phyloP scores from a whole-genome alignment of 2,329 filamentous ascomycete species.

The Phaeosphaeria sp. region DNA sequence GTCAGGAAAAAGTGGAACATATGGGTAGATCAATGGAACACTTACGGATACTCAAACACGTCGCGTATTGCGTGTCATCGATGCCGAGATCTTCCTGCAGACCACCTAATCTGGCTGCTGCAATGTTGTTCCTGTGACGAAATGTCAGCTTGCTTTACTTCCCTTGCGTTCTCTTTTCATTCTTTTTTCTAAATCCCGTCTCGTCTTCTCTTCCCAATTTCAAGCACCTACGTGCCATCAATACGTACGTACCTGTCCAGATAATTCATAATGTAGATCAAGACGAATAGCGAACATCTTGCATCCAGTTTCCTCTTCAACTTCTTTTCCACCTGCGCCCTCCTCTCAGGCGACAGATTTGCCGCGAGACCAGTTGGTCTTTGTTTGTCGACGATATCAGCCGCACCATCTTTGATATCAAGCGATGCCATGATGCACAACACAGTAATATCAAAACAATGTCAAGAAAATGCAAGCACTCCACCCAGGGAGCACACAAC shows the following conservation, averaged over 20 bases:
- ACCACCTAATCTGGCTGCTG: constrained; percentile 41
- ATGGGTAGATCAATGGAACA: too few relatives aligned
- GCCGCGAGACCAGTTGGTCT: constrained; percentile 21
- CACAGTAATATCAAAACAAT: not conserved
- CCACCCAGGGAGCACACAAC: not conserved
- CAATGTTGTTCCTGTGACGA: constrained; percentile 39
- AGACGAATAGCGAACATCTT: constrained; percentile 41
- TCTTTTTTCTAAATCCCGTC: not conserved
- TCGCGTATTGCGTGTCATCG: constrained; percentile 41
- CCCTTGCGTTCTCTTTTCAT: constrained; percentile 4
- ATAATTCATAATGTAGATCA: constrained; percentile 48
- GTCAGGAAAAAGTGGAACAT: too few relatives aligned
- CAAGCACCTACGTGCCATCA: not conserved
- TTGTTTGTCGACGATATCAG: not conserved
- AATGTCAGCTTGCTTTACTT: not conserved
- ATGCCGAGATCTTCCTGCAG: constrained; percentile 41
- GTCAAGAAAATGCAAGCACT: not conserved
- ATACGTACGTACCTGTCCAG: constrained; percentile 13
- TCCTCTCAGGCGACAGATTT: constrained; percentile 38
- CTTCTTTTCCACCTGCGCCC: constrained; percentile 40
- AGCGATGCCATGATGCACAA: not conserved
- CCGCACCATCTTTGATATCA: not conserved
- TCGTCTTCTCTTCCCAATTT: not conserved
- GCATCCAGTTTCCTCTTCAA: constrained; percentile 44
- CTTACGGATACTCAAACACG: constrained; percentile 36